A percentile compares a stretch with the other conserved stretches of the same genome.
Conservation (phyloP, 306 rosid genomes). For the Cucumis melo region DNA sequence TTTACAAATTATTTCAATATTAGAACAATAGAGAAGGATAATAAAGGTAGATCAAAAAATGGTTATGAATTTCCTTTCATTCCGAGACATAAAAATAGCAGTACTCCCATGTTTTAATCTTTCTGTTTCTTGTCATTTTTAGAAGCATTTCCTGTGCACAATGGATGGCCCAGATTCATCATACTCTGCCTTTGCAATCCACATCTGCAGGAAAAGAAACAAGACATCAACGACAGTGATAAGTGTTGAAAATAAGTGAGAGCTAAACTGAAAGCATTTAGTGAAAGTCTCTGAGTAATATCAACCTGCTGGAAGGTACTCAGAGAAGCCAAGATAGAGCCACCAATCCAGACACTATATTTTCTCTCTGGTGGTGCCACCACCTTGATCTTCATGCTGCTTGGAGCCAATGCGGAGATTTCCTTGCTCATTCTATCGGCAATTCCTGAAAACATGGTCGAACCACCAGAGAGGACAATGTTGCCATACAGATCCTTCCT, state of each 20-base stretch:
- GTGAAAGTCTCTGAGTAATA: neutral
- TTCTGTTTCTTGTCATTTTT: constrained; percentile 7
- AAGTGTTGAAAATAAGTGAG: neutral
- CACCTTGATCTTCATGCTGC: constrained; percentile 99
- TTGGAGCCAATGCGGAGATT: constrained; percentile 90
- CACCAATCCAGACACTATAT: constrained; percentile 99
- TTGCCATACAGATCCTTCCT: constrained; percentile 95
- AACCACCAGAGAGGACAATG: constrained; percentile 96
- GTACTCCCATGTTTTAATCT: constrained; percentile 19
- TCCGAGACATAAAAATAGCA: neutral
- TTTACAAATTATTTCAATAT: constrained; percentile 15
- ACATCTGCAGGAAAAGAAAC: constrained; percentile 48
- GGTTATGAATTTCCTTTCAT: neutral
- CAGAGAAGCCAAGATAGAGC: constrained; percentile 97
- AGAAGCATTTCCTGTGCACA: constrained; percentile 96
- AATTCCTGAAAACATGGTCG: constrained; percentile 95
- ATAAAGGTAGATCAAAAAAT: constrained; percentile 33
- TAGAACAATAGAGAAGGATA: constrained; percentile 31
- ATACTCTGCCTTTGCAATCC: constrained; percentile 95
- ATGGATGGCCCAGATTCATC: constrained; percentile 97
- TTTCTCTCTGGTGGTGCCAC: constrained; percentile 99
- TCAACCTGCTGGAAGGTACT: constrained; percentile 99
- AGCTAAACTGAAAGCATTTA: neutral
- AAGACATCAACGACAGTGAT: neutral
- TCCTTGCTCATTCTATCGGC: constrained; percentile 99